Evolutionary conservation across 352 stramenopile species (phyloP), one percentile per base, ranked within the genome.

Genomic region (Aphanomyces invadans): DNA sequence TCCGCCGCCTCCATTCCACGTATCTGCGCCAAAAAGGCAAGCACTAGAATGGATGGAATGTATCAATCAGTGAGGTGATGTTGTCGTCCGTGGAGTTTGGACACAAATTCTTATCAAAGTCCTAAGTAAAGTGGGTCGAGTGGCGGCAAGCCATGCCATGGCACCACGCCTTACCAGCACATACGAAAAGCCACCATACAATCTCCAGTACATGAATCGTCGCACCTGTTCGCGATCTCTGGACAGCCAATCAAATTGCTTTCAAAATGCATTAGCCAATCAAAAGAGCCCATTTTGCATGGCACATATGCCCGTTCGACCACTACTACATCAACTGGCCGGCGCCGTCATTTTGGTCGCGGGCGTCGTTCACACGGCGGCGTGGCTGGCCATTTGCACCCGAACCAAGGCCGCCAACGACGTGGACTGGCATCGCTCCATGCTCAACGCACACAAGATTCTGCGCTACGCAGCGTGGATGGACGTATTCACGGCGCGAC

Each of bases 271-370:
- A 21, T 46, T 15, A 51, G 10, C 33, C 12, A 48, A 62, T 21
- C 28, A 62, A 48, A 62, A n/a, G 4, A 19, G 38, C 38, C 19
- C 19, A 46, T 46, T 46, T 10, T 46, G n/a, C n/a, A n/a, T 29
- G 32, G 15, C 17, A 17, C 61, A 36, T 70, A 28, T 44, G 65
- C 9, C 45, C 76, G 15, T 42, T 81, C 2, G 74, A 81, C 28
- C 75, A 75, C 49, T 69, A 76, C 29, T 80, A 26, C 77, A 83
- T 48, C 70, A 75, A 42, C n/a, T 83, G 38, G 63, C 71, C 0
- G 77, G 70, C 0, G 65, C 26, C n/a, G 56, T 75, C 1, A 59
- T 77, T 12, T 19, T 82, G 1, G 15, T 61, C 10, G 70, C 73
- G 10, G 71, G 71, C n/a, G 11, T 74, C 0, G 65, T 75, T 7